Base-by-base conservation (phyloP, 2,329 filamentous ascomycete species). In the Venturia carpophila region DNA sequence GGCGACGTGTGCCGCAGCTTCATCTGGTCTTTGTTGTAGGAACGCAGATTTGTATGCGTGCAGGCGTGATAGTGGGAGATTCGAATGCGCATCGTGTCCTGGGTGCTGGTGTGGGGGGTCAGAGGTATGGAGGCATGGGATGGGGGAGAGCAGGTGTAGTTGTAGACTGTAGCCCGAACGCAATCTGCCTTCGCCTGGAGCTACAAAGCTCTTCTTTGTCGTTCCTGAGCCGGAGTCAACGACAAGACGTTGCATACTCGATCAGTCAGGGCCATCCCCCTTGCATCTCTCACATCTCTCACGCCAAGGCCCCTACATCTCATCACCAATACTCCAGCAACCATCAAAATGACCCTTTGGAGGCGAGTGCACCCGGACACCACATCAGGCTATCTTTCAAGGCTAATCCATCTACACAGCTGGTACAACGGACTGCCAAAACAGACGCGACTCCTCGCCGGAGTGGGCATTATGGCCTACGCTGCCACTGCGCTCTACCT, bases 391-490 rank as follows among this genome's bases (percentile, higher is more conserved):
- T 39, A 7, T 45, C 52, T 45, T 10, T 4, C 39, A 27, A 70
- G 37, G 71, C 55, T 56, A 2, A 56, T 19, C 5, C 5, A 34
- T 2, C 6, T 7, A 49, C n/a, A 3, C 39, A 77, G 75, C 60
- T 73, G 71, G 71, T 96, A 92, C 79, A 87, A 83, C 72, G 85
- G 83, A 70, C 86, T 96, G 64, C 79, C 87, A 3, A 83, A 88
- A 21, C 87, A 84, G 69, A 88, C 89, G 30, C 88, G 89, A 65
- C 77, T 90, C 52, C 77, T 87, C 60, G 81, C 96, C 68, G 92
- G 92, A 69, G 74, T 86, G 61, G 88, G 86, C 70, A 77, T 96
- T 69, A 85, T 96, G 72, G 84, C 84, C 42, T 96, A 91, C 84
- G 91, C 90, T 17, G 78, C 80, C 49, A 78, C 85, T 49, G 92